Percentiles rank a stretch among this genome's conserved stretches.
These are phyloP conservation scores for Cyberlindnera petersonii DNA, from an alignment of 805 yeast species.

Conservation along the genomic window DNA sequence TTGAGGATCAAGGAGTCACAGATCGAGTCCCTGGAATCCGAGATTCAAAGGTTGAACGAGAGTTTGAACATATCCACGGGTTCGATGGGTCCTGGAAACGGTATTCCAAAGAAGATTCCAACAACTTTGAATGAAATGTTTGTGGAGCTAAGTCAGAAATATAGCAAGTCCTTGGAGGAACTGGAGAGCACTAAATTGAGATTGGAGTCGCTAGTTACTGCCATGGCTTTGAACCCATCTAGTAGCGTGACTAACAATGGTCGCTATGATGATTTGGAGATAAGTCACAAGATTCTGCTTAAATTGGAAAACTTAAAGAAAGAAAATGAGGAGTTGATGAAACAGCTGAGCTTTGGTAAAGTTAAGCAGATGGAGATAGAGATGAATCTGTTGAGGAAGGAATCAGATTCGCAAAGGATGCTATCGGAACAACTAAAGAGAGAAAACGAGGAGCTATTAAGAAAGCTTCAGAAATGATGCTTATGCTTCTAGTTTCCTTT, in stretches of 20 bases:
- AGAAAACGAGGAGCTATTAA: slow-evolving; percentile 6
- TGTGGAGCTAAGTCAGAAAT: slow-evolving; percentile 42
- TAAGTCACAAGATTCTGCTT: slow-evolving; percentile 66
- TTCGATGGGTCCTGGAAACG: neutral
- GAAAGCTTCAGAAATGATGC: neutral
- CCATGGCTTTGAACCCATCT: slow-evolving; percentile 48
- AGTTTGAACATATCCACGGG: slow-evolving; percentile 5
- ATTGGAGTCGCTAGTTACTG: slow-evolving; percentile 59
- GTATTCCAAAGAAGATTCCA: slow-evolving; percentile 32
- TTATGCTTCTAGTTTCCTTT: neutral
- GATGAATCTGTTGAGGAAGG: slow-evolving; percentile 53
- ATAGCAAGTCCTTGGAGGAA: slow-evolving; percentile 46
- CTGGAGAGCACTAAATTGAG: slow-evolving; percentile 57
- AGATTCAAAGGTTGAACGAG: slow-evolving; percentile 37
- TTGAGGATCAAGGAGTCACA: slow-evolving; percentile 52
- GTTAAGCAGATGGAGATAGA: slow-evolving; percentile 68
- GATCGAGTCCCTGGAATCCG: slow-evolving; percentile 42
- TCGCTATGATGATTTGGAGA: slow-evolving; percentile 67
- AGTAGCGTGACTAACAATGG: slow-evolving; percentile 49
- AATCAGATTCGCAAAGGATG: slow-evolving; percentile 31
- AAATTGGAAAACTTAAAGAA: slow-evolving; percentile 56
- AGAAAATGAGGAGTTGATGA: slow-evolving; percentile 68
- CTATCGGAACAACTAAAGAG: slow-evolving; percentile 4
- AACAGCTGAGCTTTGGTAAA: slow-evolving; percentile 72
- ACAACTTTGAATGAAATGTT: slow-evolving; percentile 43